phyloP scores from a whole-genome alignment of 805 yeast genomes.

The Starmerella ratchasimensis region DNA sequence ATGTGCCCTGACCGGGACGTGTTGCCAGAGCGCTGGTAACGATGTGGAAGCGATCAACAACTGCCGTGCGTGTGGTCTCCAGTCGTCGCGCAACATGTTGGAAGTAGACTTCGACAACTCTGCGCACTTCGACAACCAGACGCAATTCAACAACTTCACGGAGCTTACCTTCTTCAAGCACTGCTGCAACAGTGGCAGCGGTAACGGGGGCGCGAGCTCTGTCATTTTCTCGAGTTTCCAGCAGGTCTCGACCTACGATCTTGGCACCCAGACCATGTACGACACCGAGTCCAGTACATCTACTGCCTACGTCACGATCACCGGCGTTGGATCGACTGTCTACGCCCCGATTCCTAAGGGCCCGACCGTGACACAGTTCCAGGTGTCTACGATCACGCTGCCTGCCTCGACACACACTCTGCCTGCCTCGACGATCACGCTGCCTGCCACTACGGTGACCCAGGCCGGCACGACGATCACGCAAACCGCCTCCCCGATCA shows the following conservation, averaged over 20 bases:
- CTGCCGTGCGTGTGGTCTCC: constrained; percentile 15
- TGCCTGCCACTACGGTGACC: constrained; percentile 4
- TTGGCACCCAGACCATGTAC: constrained; percentile 3
- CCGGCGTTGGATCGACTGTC: constrained; percentile 5
- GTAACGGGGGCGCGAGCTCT: neutral
- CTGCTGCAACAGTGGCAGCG: constrained; percentile 6
- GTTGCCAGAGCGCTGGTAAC: constrained; percentile 3
- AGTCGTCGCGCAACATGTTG: constrained; percentile 9
- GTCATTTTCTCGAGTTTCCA: neutral
- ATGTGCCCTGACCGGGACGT: constrained; percentile 7
- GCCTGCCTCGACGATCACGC: constrained; percentile 2
- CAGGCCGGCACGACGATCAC: constrained; percentile 4
- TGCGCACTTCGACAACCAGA: constrained; percentile 8
- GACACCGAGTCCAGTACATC: constrained; percentile 3
- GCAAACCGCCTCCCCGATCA: neutral
- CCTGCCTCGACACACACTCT: constrained; percentile 5
- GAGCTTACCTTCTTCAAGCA: constrained; percentile 13
- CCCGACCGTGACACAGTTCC: neutral
- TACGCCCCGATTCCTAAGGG: constrained; percentile 9
- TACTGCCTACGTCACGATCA: constrained; percentile 9
- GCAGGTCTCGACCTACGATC: constrained; percentile 1
- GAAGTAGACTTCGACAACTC: constrained; percentile 13
- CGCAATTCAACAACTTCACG: constrained; percentile 16
- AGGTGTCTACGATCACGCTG: constrained; percentile 2
- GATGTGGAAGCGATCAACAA: constrained; percentile 5